Percentiles rank a stretch among this genome's conserved stretches.
Conservation (phyloP, 78 protist species). For the Dictyostelium brefeldianum region DNA sequence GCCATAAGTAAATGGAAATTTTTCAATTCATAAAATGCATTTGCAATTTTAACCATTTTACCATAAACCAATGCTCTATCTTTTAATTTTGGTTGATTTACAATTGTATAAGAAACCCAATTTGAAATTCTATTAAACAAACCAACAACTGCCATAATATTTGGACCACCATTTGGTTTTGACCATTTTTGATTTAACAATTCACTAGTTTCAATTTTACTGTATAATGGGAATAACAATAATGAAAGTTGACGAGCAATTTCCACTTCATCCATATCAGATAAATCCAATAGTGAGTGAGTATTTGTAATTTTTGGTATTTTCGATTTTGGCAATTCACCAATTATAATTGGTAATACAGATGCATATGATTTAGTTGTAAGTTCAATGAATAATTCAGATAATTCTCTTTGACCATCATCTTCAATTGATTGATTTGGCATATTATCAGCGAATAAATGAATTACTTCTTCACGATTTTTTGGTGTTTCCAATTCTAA, state of each 20-base stretch:
- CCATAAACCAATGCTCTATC: constrained; percentile 14
- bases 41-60: constrained; percentile 21
- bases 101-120: constrained; percentile 4
- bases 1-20: constrained; percentile 16
- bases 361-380: neutral
- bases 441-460: neutral
- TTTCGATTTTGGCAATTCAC: constrained; percentile 4
- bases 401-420: constrained; percentile 16
- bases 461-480: constrained; percentile 8
- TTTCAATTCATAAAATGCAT: constrained; percentile 15
- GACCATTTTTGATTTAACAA: constrained; percentile 11
- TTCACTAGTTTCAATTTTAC: constrained; percentile 28
- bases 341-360: neutral
- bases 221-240: constrained; percentile 8
- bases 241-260: constrained; percentile 20
- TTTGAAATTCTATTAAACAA: constrained; percentile 31
- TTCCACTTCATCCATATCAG: constrained; percentile 31
- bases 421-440: constrained; percentile 20
- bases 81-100: constrained; percentile 11
- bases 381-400: neutral
- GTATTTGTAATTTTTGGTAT: neutral
- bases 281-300: neutral
- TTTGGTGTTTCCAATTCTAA: constrained; percentile 16
- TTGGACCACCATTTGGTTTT: neutral
- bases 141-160: neutral